These are phyloP conservation scores for Trypanosoma platydactyli DNA, from an alignment of 208 protist species.

Conservation along the genomic window DNA sequence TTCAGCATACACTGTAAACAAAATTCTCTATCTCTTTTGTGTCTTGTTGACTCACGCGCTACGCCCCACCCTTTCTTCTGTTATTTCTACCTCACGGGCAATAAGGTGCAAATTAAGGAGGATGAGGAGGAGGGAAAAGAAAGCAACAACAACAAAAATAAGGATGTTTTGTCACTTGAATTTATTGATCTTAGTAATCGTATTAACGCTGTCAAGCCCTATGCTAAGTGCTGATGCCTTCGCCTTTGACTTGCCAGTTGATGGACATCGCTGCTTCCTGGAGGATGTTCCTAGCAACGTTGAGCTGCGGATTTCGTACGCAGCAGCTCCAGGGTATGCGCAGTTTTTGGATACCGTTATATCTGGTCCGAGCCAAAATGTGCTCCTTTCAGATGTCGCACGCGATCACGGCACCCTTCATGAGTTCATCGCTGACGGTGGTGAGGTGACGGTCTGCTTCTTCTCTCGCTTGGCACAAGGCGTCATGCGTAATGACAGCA, in stretches of 20 bases:
- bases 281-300: slow-evolving; percentile 76
- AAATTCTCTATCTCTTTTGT: slow-evolving; percentile 2
- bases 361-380: slow-evolving; percentile 25
- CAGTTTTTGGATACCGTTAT: slow-evolving; percentile 63
- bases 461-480: slow-evolving; percentile 42
- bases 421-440: slow-evolving; percentile 44
- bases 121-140: neutral
- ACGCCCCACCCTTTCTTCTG: neutral
- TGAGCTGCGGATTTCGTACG: slow-evolving; percentile 59
- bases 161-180: neutral
- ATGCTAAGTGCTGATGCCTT: slow-evolving; percentile 38
- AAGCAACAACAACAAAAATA: slow-evolving; percentile 3
- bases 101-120: neutral
- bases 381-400: slow-evolving; percentile 27
- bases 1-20: neutral
- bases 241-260: slow-evolving; percentile 45
- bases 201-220: slow-evolving; percentile 16
- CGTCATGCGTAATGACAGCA: slow-evolving; percentile 16
- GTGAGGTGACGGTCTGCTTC: slow-evolving; percentile 79
- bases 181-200: slow-evolving; percentile 10
- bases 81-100: neutral
- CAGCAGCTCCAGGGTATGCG: slow-evolving; percentile 45
- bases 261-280: slow-evolving; percentile 64
- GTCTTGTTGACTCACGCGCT: too few relatives aligned
- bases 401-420: slow-evolving; percentile 40